Base-by-base conservation (phyloP, 495 filamentous ascomycete genomes). In the Rhypophila decipiens region DNA sequence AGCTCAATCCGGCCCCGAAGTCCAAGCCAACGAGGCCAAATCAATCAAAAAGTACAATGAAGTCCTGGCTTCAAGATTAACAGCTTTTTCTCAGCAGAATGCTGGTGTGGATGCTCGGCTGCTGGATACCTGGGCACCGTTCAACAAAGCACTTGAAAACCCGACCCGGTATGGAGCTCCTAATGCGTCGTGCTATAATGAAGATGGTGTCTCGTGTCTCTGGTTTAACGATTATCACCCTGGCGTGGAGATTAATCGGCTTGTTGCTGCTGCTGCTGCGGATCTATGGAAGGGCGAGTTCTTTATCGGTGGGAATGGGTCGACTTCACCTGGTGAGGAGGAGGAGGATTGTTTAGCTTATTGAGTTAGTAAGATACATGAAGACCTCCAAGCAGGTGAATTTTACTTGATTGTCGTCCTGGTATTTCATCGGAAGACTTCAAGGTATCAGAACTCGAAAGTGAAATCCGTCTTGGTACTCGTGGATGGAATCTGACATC, bases 191-290 rank as follows among this genome's bases (percentile, higher is more conserved):
- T 75, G 71, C 54, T 67, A 58, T 38, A 75, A 74, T 38, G 45
- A 36, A 2, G 62, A 77, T 48, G 72, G 74, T 11, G 57, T 48
- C 29, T 56, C 55, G 19, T 74, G 69, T 48, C 50, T 73, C 36
- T 75, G 71, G 71, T 69, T 62, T 42, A 70, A 73, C 46, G 56
- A 70, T 35, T 71, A 71, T 34, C 71, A 73, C 44, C 71, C 71
- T 3, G 68, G 63, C 4, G 54, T 66, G 18, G 61, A 55, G 20
- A 72, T 69, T 38, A 65, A 71, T 39, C 45, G 49, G 45, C 41
- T 64, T 4, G 60, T 69, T 10, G 67, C 66, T 12, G 37, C 55
- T 44, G 63, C 67, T 33, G 64, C 83, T 4, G 73, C 69, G 11
- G 62, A 68, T 40, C 63, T 70, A 13, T 62, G 53, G 53, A 51